These are phyloP conservation scores for Russula griseocarnosa DNA, from an alignment of 768 basidiomycete genomes.

Conservation along the genomic window DNA sequence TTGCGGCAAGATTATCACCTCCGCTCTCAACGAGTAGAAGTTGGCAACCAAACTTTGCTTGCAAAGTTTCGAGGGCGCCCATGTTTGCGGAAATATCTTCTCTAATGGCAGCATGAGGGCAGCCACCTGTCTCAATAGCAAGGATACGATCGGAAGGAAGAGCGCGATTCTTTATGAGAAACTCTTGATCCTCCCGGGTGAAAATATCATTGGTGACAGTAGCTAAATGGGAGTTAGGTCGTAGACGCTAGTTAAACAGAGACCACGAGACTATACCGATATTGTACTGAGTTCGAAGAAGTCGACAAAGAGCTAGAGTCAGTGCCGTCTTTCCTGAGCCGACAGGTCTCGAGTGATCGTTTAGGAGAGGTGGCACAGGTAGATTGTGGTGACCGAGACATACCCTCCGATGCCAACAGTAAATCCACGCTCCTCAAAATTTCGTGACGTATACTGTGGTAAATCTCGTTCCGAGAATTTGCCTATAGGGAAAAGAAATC, in stretches of 20 bases:
- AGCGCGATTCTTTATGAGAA: slow-evolving; percentile 89
- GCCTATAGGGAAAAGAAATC: slow-evolving; percentile 44
- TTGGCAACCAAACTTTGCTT: slow-evolving; percentile 86
- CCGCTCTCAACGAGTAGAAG: slow-evolving; percentile 93
- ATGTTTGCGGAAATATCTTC: slow-evolving; percentile 98
- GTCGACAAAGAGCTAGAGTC: slow-evolving; percentile 83
- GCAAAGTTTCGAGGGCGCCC: slow-evolving; percentile 90
- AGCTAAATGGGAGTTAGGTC: slow-evolving; percentile 43
- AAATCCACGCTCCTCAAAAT: slow-evolving; percentile 92
- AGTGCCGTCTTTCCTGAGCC: slow-evolving; percentile 97
- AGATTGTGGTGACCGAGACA: slow-evolving; percentile 31
- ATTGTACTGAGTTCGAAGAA: slow-evolving; percentile 78
- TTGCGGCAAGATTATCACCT: slow-evolving; percentile 95
- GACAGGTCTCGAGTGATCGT: slow-evolving; percentile 64
- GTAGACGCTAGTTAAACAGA: slow-evolving; percentile 17
- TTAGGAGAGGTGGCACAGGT: neutral
- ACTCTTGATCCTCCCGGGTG: slow-evolving; percentile 96
- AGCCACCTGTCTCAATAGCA: slow-evolving; percentile 97
- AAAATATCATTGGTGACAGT: slow-evolving; percentile 99
- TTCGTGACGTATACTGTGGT: slow-evolving; percentile 78
- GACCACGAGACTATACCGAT: slow-evolving; percentile 56
- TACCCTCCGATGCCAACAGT: slow-evolving; percentile 98
- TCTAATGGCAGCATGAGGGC: slow-evolving; percentile 96
- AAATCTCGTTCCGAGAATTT: slow-evolving; percentile 90
- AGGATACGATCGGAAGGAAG: slow-evolving; percentile 81